Evolutionary conservation across 306 rosid species (phyloP).

Genomic region (Rubus idaeus): DNA sequence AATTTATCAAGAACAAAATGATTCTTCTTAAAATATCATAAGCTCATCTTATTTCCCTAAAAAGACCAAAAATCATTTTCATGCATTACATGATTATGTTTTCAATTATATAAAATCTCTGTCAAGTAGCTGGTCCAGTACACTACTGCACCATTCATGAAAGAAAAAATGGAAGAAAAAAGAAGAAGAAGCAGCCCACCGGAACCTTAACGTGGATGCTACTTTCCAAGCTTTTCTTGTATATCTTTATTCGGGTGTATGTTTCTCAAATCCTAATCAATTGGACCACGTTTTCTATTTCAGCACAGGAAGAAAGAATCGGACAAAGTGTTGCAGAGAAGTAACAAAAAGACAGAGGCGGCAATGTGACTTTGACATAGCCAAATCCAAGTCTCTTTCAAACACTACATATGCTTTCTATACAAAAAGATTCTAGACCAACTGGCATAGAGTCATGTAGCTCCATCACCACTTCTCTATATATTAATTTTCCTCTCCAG

Average conservation of each 20-base stretch:
- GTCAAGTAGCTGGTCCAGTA: not conserved
- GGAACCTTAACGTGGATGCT: conserved; percentile 20
- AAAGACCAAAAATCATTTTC: not conserved
- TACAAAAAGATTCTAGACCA: conserved; percentile 11
- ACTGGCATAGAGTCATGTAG: conserved; percentile 1
- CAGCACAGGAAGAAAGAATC: not conserved
- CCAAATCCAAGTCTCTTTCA: conserved; percentile 36
- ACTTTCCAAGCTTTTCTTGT: not conserved
- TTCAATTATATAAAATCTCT: not conserved
- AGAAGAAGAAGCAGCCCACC: not conserved
- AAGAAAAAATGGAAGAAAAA: not conserved
- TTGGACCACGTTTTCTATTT: conserved; percentile 31
- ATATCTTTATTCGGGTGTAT: not conserved
- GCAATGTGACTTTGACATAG: conserved; percentile 17
- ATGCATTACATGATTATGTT: not conserved
- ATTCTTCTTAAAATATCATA: not conserved
- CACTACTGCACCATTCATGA: not conserved
- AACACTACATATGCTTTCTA: not conserved
- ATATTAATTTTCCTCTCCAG: not conserved
- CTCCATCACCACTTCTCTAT: not conserved
- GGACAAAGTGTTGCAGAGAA: conserved; percentile 13
- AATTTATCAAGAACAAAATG: not conserved
- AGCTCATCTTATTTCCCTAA: not conserved
- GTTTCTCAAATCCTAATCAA: conserved; percentile 4
- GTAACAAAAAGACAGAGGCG: conserved; percentile 8